Percentiles rank a stretch among this genome's conserved stretches.
phyloP scores from a whole-genome alignment of 306 rosid species.

The Lathyrus sativus region DNA sequence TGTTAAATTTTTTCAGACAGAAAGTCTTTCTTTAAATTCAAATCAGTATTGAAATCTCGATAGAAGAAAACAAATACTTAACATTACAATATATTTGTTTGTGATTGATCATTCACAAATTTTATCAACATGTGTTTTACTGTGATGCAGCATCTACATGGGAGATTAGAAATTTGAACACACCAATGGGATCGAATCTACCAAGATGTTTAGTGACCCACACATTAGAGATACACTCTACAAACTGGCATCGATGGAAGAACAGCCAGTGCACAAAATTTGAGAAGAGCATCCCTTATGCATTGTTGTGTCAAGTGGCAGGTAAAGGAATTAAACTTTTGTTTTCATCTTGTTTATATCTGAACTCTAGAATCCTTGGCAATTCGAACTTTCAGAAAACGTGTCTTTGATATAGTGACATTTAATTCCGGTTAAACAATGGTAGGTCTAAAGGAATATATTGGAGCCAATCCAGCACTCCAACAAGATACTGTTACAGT shows the following conservation, averaged over 20 bases:
- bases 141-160: slow-evolving; percentile 79
- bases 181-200: slow-evolving; percentile 61
- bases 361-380: neutral
- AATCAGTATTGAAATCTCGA: neutral
- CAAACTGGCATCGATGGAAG: slow-evolving; percentile 81
- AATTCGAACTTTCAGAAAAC: neutral
- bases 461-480: slow-evolving; percentile 76
- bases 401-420: neutral
- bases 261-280: slow-evolving; percentile 67
- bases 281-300: slow-evolving; percentile 83
- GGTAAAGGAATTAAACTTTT: slow-evolving; percentile 51
- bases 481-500: slow-evolving; percentile 47
- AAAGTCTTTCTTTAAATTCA: neutral
- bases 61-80: too few relatives aligned
- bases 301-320: slow-evolving; percentile 90
- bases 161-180: slow-evolving; percentile 81
- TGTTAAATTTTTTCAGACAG: neutral
- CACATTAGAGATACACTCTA: slow-evolving; percentile 78
- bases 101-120: neutral
- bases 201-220: slow-evolving; percentile 82
- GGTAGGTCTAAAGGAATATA: slow-evolving; percentile 85
- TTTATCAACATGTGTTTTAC: slow-evolving; percentile 9
- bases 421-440: slow-evolving; percentile 37
- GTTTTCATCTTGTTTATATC: slow-evolving; percentile 20
- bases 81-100: neutral